Evolutionary conservation across 1,284 basidiomycete genomes (phyloP).

Genomic region (Golubevia sp.): DNA sequence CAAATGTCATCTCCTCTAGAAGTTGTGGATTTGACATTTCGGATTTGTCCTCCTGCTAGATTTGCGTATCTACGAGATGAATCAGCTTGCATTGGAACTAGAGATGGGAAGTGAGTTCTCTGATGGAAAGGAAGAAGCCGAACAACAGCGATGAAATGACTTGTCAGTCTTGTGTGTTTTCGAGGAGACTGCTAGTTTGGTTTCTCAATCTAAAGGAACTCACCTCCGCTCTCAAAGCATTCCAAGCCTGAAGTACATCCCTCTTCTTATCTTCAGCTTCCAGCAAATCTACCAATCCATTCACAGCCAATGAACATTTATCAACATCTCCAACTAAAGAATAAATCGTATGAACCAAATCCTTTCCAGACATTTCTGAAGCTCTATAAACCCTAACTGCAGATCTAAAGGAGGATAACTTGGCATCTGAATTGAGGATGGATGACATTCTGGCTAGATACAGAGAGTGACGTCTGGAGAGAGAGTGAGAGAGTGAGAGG

Average conservation of each 20-base stretch:
- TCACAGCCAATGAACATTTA: constrained; percentile 27
- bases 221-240: constrained; percentile 14
- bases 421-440: constrained; percentile 34
- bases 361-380: constrained; percentile 37
- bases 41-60: constrained; percentile 12
- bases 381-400: constrained; percentile 35
- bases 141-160: neutral
- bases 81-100: constrained; percentile 12
- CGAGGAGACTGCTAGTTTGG: neutral
- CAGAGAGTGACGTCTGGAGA: constrained; percentile 24
- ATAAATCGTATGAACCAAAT: constrained; percentile 44
- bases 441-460: constrained; percentile 39
- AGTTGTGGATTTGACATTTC: constrained; percentile 34
- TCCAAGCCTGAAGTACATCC: constrained; percentile 37
- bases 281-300: constrained; percentile 43
- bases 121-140: constrained; percentile 10
- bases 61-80: constrained; percentile 7
- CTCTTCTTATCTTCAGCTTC: constrained; percentile 34
- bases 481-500: constrained; percentile 2
- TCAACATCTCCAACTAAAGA: constrained; percentile 36
- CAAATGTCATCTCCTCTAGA: constrained; percentile 36
- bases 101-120: constrained; percentile 38
- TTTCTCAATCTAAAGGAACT: constrained; percentile 6
- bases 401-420: constrained; percentile 40
- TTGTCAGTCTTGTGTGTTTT: too few relatives aligned